These are phyloP conservation scores for Alternaria brassicae DNA, from an alignment of 2,329 filamentous ascomycete species.

Conservation along the genomic window DNA sequence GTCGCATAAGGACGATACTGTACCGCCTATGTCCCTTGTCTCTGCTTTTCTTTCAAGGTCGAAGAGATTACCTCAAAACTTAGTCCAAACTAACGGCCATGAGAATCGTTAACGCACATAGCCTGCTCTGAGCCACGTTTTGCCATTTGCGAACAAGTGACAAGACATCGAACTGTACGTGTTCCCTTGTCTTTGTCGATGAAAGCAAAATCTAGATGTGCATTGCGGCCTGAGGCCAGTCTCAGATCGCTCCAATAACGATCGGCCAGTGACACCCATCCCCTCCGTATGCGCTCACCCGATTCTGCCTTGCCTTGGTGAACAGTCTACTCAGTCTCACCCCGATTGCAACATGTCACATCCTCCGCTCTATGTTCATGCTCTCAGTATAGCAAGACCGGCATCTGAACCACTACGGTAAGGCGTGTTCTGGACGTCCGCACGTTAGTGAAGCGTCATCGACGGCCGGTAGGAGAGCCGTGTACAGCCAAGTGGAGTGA, in stretches of 20 bases:
- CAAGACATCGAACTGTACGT: neutral
- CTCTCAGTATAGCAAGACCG: neutral
- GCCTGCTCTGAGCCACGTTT: neutral
- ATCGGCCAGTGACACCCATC: neutral
- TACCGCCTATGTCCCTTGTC: neutral
- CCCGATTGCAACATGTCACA: neutral
- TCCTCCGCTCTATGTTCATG: neutral
- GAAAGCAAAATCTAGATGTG: neutral
- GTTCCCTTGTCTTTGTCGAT: neutral
- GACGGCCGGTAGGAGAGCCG: neutral
- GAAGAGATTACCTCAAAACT: no score
- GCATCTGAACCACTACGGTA: neutral
- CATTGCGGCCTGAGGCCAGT: neutral
- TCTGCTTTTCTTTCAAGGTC: neutral
- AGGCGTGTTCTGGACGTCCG: neutral
- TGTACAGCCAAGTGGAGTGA: neutral
- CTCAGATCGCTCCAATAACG: neutral
- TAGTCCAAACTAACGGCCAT: neutral
- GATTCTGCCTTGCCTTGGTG: constrained; percentile 12
- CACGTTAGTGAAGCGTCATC: neutral
- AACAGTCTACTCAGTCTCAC: constrained; percentile 1
- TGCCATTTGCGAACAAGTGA: neutral
- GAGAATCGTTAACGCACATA: neutral
- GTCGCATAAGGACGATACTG: no score
- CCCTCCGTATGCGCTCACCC: neutral